These are phyloP conservation scores for Jasminum sambac DNA, from an alignment of 257 asterid genomes.

Conservation along the genomic window DNA sequence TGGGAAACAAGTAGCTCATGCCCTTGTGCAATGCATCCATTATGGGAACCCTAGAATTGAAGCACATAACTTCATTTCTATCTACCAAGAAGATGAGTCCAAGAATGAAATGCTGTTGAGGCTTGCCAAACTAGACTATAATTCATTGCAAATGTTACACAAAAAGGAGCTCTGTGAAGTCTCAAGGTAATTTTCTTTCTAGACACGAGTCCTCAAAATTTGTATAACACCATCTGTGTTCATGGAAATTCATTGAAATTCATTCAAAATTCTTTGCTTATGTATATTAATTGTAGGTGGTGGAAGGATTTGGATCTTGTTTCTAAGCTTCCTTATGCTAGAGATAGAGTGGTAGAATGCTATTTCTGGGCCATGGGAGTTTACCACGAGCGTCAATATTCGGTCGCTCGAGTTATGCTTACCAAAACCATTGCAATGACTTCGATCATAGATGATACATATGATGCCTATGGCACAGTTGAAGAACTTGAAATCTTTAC, in stretches of 20 bases:
- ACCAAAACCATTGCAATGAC: slow-evolving; percentile 2
- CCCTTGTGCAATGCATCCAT: background rate
- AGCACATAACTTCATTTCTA: background rate
- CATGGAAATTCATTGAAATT: background rate
- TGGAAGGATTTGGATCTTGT: background rate
- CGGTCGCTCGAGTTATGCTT: background rate
- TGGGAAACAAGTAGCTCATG: background rate
- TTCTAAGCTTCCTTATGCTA: slow-evolving; percentile 1
- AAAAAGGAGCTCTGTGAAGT: background rate
- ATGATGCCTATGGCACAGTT: background rate
- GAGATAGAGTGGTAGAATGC: background rate
- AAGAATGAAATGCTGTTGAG: background rate
- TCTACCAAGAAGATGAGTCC: slow-evolving; percentile 4
- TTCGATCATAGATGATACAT: background rate
- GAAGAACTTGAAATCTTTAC: background rate
- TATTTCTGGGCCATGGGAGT: background rate
- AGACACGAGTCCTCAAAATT: background rate
- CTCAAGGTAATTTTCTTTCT: background rate
- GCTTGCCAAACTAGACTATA: background rate
- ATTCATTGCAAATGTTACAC: background rate
- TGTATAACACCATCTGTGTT: background rate
- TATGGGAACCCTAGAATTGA: slow-evolving; percentile 5
- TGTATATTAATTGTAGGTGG: background rate
- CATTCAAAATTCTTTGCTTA: background rate
- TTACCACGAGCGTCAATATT: background rate